Conservation (phyloP, 1,284 basidiomycete species). For the Cryptococcus sp. region DNA sequence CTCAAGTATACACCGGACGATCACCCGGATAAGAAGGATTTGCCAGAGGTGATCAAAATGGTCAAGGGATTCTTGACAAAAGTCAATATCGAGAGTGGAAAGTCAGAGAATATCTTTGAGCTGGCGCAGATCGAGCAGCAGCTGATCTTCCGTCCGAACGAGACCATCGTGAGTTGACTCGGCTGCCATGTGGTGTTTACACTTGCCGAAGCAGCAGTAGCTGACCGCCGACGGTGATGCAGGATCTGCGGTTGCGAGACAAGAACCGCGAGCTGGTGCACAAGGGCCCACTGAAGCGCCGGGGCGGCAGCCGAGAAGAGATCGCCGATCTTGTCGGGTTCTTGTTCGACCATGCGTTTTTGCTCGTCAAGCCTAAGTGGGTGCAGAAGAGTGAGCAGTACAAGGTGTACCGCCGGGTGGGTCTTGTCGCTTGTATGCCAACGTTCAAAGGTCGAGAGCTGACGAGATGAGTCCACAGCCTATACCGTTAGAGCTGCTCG, state of each 20-base stretch:
- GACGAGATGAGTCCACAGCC: constrained; percentile 57
- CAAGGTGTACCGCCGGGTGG: constrained; percentile 87
- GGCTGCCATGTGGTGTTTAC: neutral
- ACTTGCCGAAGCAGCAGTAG: neutral
- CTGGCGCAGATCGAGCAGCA: constrained; percentile 85
- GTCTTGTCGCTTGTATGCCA: constrained; percentile 36
- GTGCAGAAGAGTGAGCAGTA: constrained; percentile 85
- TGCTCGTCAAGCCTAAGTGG: constrained; percentile 89
- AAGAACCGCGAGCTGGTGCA: constrained; percentile 88
- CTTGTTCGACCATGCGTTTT: constrained; percentile 92
- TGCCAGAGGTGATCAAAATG: constrained; percentile 75
- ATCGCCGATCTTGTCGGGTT: constrained; percentile 88
- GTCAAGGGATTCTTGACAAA: constrained; percentile 79
- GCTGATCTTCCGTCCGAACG: constrained; percentile 77
- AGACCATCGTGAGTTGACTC: constrained; percentile 65
- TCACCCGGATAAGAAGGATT: constrained; percentile 74
- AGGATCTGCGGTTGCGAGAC: constrained; percentile 83
- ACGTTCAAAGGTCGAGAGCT: neutral
- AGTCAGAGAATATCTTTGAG: constrained; percentile 90
- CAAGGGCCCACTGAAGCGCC: constrained; percentile 89
- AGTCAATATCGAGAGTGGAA: constrained; percentile 89
- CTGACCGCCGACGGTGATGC: constrained; percentile 3
- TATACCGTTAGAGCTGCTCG: constrained; percentile 90
- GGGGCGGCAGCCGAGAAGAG: constrained; percentile 71
- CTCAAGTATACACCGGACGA: constrained; percentile 90